Evolutionary conservation across 139 green algal species (phyloP).

Genomic region (Volvox africanus): DNA sequence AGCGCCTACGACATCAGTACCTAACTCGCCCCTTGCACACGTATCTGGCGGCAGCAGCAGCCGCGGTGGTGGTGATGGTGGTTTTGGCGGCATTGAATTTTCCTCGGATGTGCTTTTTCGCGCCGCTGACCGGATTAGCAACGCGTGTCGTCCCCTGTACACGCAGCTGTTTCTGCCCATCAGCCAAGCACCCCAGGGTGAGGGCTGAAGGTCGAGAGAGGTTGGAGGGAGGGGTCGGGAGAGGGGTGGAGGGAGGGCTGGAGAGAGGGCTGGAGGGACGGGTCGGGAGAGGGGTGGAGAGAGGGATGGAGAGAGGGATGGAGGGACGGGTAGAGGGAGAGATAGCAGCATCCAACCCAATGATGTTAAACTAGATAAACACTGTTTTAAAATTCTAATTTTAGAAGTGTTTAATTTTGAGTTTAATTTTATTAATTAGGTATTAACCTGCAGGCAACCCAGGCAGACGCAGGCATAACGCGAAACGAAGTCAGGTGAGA

Average conservation of each 20-base stretch:
- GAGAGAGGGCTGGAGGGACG: background rate
- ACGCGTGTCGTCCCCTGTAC: constrained; percentile 69
- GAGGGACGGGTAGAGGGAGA: background rate
- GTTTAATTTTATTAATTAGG: too few species aligned
- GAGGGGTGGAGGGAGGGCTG: background rate
- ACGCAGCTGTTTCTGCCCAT: constrained; percentile 61
- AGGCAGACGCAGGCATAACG: too few species aligned
- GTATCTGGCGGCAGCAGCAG: too few species aligned
- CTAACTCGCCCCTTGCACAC: too few species aligned
- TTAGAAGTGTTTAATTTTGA: too few species aligned
- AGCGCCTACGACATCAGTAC: background rate
- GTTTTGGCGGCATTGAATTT: background rate
- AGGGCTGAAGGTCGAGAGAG: background rate
- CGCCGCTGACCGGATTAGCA: constrained; percentile 31
- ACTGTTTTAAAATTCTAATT: too few species aligned
- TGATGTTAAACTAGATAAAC: too few species aligned
- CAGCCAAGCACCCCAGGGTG: constrained; percentile 42
- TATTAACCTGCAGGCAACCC: too few species aligned
- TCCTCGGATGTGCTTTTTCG: background rate
- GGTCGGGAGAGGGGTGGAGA: background rate
- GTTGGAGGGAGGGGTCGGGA: background rate
- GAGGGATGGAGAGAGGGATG: too few species aligned
- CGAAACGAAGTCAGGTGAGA: too few species aligned
- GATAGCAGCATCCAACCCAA: too few species aligned
- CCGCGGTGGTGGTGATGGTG: too few species aligned